phyloP scores from a whole-genome alignment of 768 basidiomycete species.

The Thelephora ganbajun region DNA sequence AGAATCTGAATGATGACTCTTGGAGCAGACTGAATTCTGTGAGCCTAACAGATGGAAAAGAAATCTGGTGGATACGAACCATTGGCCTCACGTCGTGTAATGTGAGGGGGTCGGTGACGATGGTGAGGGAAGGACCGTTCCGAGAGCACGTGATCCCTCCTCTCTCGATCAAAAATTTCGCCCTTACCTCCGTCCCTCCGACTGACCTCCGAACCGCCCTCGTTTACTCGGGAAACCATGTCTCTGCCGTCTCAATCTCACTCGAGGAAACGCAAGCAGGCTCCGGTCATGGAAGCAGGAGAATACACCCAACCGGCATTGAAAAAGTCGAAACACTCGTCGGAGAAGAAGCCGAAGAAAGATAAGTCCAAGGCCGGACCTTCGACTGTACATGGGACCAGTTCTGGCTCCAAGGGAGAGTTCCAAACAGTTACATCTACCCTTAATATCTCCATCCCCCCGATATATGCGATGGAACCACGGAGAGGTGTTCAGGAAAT shows the following conservation, averaged over 20 bases:
- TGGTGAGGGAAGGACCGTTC: not conserved
- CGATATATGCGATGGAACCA: constrained; percentile 66
- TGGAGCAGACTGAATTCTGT: constrained; percentile 50
- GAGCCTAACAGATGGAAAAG: not conserved
- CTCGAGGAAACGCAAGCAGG: not conserved
- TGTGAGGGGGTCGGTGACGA: not conserved
- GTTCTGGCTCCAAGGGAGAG: constrained; percentile 20
- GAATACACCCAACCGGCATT: not conserved
- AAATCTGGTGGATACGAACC: constrained; percentile 9
- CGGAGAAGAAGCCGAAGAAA: constrained; percentile 2
- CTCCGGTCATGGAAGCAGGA: not conserved
- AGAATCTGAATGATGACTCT: constrained; percentile 69
- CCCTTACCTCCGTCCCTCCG: constrained; percentile 1
- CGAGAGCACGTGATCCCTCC: not conserved
- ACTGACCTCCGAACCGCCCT: not conserved
- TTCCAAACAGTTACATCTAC: constrained; percentile 53
- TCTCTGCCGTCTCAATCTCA: not conserved
- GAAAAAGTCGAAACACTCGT: constrained; percentile 5
- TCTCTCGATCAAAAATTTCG: constrained; percentile 11
- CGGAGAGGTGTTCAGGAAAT: constrained; percentile 71
- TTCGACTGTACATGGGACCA: constrained; percentile 4
- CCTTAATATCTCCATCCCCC: constrained; percentile 63
- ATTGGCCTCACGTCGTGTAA: constrained; percentile 7
- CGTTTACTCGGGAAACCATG: not conserved
- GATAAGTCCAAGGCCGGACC: constrained; percentile 14